These are phyloP conservation scores for Gracilaria caudata DNA, from an alignment of 23 red algal species.

Conservation along the genomic window DNA sequence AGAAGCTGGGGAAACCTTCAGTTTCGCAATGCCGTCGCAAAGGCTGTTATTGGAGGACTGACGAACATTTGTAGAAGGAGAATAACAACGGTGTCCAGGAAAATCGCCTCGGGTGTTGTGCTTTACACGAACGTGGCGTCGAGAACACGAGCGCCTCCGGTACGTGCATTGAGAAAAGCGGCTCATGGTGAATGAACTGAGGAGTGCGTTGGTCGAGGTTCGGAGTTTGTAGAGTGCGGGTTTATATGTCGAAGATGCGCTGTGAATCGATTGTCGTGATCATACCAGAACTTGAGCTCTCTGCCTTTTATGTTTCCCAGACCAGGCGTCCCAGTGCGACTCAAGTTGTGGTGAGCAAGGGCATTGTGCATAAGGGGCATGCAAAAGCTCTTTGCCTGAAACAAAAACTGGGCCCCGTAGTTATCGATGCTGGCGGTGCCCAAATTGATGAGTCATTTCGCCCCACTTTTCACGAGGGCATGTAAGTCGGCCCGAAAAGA, in stretches of 20 bases:
- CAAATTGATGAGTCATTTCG: neutral
- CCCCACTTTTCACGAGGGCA: neutral
- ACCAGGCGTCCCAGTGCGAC: neutral
- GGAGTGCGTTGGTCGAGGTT: neutral
- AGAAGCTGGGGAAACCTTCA: neutral
- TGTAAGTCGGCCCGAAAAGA: slow-evolving; percentile 41
- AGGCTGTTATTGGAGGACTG: neutral
- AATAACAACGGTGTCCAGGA: neutral
- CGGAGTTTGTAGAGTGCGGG: neutral
- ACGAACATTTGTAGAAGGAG: neutral
- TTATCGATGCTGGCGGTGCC: neutral
- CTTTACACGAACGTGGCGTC: slow-evolving; percentile 7
- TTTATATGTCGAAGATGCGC: neutral
- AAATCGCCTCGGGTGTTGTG: neutral
- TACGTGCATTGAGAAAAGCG: slow-evolving; percentile 22
- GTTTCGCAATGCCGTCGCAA: slow-evolving; percentile 14
- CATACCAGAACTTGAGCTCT: neutral
- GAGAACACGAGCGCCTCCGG: slow-evolving; percentile 24
- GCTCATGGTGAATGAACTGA: neutral
- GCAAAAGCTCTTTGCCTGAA: neutral
- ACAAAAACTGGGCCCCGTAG: neutral
- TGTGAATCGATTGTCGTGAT: neutral
- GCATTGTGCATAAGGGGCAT: neutral
- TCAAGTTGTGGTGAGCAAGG: slow-evolving; percentile 15
- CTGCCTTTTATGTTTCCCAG: slow-evolving; percentile 30